Evolutionary conservation across 129 eudicot species (phyloP).

Genomic region (Ambrosia artemisiifolia): DNA sequence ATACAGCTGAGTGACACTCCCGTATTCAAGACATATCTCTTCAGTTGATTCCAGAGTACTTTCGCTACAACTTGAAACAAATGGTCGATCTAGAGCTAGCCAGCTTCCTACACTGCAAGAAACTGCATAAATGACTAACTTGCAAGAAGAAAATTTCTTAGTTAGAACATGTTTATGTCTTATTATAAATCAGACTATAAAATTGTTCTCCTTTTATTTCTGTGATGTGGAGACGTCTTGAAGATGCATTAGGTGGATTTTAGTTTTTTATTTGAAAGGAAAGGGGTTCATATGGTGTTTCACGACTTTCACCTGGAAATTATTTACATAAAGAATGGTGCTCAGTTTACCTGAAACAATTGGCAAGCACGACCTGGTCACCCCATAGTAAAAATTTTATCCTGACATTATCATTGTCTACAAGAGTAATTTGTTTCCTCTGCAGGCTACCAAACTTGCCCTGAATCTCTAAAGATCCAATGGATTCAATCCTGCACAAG

Average conservation of each 20-base stretch:
- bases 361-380: slow-evolving; percentile 75
- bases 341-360: slow-evolving; percentile 80
- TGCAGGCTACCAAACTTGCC: slow-evolving; percentile 59
- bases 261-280: slow-evolving; percentile 9
- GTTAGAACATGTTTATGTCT: neutral
- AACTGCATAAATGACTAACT: slow-evolving; percentile 1
- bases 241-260: neutral
- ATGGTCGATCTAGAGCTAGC: slow-evolving; percentile 88
- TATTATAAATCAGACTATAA: neutral
- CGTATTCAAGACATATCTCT: slow-evolving; percentile 86
- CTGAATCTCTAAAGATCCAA: slow-evolving; percentile 69
- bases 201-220: slow-evolving; percentile 7
- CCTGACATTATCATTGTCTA: slow-evolving; percentile 69
- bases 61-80: slow-evolving; percentile 51
- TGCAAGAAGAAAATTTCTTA: neutral
- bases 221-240: slow-evolving; percentile 12
- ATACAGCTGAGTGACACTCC: slow-evolving; percentile 86
- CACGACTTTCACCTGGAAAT: slow-evolving; percentile 51
- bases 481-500: slow-evolving; percentile 63
- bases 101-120: slow-evolving; percentile 81
- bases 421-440: slow-evolving; percentile 70
- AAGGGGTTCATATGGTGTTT: neutral
- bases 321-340: no score
- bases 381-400: slow-evolving; percentile 81
- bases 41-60: slow-evolving; percentile 44